Evolutionary conservation across 1,284 basidiomycete species (phyloP).

Genomic region (Malassezia brasiliensis): DNA sequence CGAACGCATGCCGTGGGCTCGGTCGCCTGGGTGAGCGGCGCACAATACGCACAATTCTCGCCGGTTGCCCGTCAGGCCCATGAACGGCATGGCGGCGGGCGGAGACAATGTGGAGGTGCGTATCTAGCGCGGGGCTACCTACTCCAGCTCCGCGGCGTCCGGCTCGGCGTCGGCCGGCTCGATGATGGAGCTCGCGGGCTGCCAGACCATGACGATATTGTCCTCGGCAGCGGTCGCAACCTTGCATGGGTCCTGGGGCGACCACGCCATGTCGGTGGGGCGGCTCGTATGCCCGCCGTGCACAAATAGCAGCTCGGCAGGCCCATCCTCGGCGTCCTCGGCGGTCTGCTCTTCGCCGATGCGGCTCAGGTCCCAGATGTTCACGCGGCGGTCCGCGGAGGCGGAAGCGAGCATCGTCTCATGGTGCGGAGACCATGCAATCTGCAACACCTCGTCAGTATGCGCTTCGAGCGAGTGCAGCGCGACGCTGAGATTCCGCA

Average conservation of each 20-base stretch:
- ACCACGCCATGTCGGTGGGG: slow-evolving; percentile 44
- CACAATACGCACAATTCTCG: slow-evolving; percentile 13
- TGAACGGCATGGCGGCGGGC: slow-evolving; percentile 10
- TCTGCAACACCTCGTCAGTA: slow-evolving; percentile 83
- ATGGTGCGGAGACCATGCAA: slow-evolving; percentile 90
- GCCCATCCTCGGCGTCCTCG: slow-evolving; percentile 91
- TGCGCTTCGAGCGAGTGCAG: slow-evolving; percentile 88
- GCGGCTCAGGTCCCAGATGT: slow-evolving; percentile 85
- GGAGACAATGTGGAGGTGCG: slow-evolving; percentile 1
- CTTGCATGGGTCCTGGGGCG: slow-evolving; percentile 41
- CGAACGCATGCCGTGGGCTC: slow-evolving; percentile 31
- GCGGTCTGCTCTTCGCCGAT: slow-evolving; percentile 94
- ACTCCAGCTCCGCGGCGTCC: slow-evolving; percentile 17
- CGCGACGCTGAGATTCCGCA: slow-evolving; percentile 63
- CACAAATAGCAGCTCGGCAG: slow-evolving; percentile 55
- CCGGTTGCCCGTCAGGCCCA: slow-evolving; percentile 14
- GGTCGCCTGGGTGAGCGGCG: slow-evolving; percentile 16
- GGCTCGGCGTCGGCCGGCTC: slow-evolving; percentile 16
- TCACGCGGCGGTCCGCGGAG: slow-evolving; percentile 80
- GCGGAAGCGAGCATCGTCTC: slow-evolving; percentile 52
- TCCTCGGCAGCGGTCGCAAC: slow-evolving; percentile 43
- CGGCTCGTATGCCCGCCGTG: slow-evolving; percentile 46
- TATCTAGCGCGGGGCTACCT: not conserved
- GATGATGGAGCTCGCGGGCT: slow-evolving; percentile 17
- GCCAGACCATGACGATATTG: slow-evolving; percentile 45